Evolutionary conservation across 805 yeast species (phyloP), one percentile per base, ranked within the genome.

Genomic region (Yamadazyma tumulicola): DNA sequence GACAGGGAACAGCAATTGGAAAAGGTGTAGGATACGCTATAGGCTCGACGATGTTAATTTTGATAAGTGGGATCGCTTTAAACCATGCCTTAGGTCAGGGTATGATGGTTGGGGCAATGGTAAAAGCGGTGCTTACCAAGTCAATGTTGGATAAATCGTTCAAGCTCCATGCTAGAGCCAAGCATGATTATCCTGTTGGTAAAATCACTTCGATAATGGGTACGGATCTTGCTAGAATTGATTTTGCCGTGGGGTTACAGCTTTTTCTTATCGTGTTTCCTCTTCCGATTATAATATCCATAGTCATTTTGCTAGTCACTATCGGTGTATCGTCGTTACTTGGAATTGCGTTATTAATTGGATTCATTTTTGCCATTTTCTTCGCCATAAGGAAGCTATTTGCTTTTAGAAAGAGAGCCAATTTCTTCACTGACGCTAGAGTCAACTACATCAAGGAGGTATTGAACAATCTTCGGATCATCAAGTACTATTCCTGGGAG

Each of bases 401-500:
- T 43, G 52, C 43, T 3, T 66, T 69, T 43, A 76, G 96, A 51
- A 64, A 58, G 19, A 54, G 56, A 11, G 79, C 86, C 7, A 76
- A 76, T 39, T 60, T 60, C 1, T 74, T 64, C 50, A 89, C 96
- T 2, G 97, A 89, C 55, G 57, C 66, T 14, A 77, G 97, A 50
- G 85, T 89, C 15, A 69, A 76, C 28, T 68, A 75, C 32, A 79
- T 87, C 55, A 81, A 85, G 45, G 97, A 89, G 56, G 75, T 87
- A 22, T 65, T 89, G 41, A 77, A 74, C 49, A 78, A 83, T 44
- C 74, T 89, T 70, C 85, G 84, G 51, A 72, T 81, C 54, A 85
- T 89, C 56, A 89, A 89, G 62, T 83, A 75, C 54, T 89, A 88
- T 54, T 85, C 94, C 0, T 89, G 96, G 96, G 97, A 89, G 60